Conservation (phyloP, 768 basidiomycete genomes). For the Boletus speciosus region DNA sequence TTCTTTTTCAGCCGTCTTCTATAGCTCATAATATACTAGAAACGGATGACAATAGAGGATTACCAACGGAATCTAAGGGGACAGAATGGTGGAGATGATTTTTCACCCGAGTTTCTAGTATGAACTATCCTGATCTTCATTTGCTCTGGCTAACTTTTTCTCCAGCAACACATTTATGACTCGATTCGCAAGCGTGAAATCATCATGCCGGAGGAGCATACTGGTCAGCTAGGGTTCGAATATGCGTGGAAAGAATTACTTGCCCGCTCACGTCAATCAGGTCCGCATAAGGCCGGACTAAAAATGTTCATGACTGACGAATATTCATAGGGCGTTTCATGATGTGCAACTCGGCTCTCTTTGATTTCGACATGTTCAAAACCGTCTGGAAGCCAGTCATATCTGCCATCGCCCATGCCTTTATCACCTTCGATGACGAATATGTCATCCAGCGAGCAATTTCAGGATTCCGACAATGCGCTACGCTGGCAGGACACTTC, state of each 20-base stretch:
- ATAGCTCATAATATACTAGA: slow-evolving; percentile 43
- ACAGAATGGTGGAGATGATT: slow-evolving; percentile 82
- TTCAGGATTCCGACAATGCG: slow-evolving; percentile 95
- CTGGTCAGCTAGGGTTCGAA: slow-evolving; percentile 94
- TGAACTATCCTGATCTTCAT: slow-evolving; percentile 16
- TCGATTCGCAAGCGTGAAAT: slow-evolving; percentile 94
- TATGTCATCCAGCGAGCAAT: slow-evolving; percentile 94
- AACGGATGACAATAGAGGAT: slow-evolving; percentile 96
- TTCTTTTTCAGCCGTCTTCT: neutral
- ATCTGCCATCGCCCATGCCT: slow-evolving; percentile 92
- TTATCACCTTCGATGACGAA: slow-evolving; percentile 95
- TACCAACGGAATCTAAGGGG: slow-evolving; percentile 90
- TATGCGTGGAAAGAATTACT: slow-evolving; percentile 98
- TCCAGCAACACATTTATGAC: slow-evolving; percentile 85
- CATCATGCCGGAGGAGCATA: slow-evolving; percentile 96
- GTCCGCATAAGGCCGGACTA: slow-evolving; percentile 38
- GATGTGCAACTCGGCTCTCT: slow-evolving; percentile 72
- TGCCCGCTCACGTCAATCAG: slow-evolving; percentile 73
- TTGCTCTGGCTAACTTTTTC: slow-evolving; percentile 7
- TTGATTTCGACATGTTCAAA: slow-evolving; percentile 93
- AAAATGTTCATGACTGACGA: slow-evolving; percentile 5
- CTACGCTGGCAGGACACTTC: slow-evolving; percentile 87
- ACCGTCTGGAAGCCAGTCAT: slow-evolving; percentile 90
- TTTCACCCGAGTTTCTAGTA: slow-evolving; percentile 83
- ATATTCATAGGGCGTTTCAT: slow-evolving; percentile 56